phyloP scores from a whole-genome alignment of 2,329 filamentous ascomycete genomes.

The Nigrograna mackinnonii region DNA sequence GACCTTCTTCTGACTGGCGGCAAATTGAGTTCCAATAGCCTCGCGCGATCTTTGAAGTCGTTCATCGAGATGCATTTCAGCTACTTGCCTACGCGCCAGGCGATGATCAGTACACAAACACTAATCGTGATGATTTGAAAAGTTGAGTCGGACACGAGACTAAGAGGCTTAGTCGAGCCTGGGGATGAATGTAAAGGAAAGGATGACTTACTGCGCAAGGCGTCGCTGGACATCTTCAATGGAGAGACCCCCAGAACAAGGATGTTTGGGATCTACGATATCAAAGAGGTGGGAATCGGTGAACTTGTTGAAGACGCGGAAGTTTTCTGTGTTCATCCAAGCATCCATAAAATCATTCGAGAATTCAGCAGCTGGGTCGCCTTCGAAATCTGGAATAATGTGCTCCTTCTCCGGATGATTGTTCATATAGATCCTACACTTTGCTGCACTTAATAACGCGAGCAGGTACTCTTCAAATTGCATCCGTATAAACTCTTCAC shows the following conservation, averaged over 20 bases:
- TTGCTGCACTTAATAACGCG: conserved; percentile 82
- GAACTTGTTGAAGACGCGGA: conserved; percentile 77
- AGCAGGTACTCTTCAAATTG: conserved; percentile 98
- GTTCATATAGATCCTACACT: conserved; percentile 69
- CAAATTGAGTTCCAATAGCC: conserved; percentile 84
- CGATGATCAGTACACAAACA: conserved; percentile 40
- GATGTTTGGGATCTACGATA: conserved; percentile 89
- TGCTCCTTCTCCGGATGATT: conserved; percentile 58
- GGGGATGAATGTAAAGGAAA: conserved; percentile 13
- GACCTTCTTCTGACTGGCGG: conserved; percentile 84
- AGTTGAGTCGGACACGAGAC: conserved; percentile 30
- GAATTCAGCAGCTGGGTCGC: conserved; percentile 85
- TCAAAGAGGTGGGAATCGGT: conserved; percentile 87
- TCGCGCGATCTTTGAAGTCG: conserved; percentile 82
- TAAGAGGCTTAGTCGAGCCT: conserved; percentile 30
- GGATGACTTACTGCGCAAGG: conserved; percentile 64
- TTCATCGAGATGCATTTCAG: conserved; percentile 92
- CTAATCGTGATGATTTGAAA: conserved; percentile 31
- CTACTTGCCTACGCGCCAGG: conserved; percentile 66
- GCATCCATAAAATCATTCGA: conserved; percentile 81
- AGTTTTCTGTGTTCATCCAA: conserved; percentile 89
- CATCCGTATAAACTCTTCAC: conserved; percentile 94
- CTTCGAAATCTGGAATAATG: conserved; percentile 67
- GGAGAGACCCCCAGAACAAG: conserved; percentile 87
- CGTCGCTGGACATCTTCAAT: conserved; percentile 94